Percentiles rank a stretch among this genome's conserved stretches.
Evolutionary conservation across 1,139 yeast genomes (phyloP).

Genomic region (Waltiozyma sp.): DNA sequence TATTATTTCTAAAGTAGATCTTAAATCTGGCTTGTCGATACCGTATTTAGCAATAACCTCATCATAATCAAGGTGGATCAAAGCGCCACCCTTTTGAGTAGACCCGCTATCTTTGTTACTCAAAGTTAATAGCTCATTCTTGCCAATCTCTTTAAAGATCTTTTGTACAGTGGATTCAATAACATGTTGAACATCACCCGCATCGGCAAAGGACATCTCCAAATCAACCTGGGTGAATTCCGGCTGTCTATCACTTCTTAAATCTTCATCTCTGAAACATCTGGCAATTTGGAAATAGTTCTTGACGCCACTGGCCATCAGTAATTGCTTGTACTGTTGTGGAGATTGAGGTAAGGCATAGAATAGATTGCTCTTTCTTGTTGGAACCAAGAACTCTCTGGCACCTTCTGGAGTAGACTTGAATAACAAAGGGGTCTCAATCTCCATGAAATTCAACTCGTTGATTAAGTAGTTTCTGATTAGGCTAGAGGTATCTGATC

Average conservation of each 20-base stretch:
- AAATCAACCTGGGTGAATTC: slow-evolving; percentile 93
- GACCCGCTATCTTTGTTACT: slow-evolving; percentile 14
- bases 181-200: slow-evolving; percentile 53
- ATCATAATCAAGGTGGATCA: slow-evolving; percentile 44
- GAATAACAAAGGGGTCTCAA: slow-evolving; percentile 88
- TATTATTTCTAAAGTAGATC: slow-evolving; percentile 45
- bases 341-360: slow-evolving; percentile 97
- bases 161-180: slow-evolving; percentile 46
- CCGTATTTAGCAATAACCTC: slow-evolving; percentile 73
- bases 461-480: slow-evolving; percentile 41
- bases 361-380: slow-evolving; percentile 50
- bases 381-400: slow-evolving; percentile 87
- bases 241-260: slow-evolving; percentile 91
- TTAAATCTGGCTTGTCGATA: slow-evolving; percentile 87
- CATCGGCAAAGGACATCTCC: slow-evolving; percentile 79
- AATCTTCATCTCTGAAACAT: slow-evolving; percentile 93
- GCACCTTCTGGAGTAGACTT: slow-evolving; percentile 99
- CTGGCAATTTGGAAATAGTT: slow-evolving; percentile 83
- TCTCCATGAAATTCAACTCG: slow-evolving; percentile 50
- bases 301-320: slow-evolving; percentile 89
- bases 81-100: slow-evolving; percentile 19
- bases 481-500: slow-evolving; percentile 50
- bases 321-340: slow-evolving; percentile 87
- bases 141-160: slow-evolving; percentile 41
- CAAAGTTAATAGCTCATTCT: slow-evolving; percentile 16